A percentile compares a stretch with the other conserved stretches of the same genome.
phyloP scores from a whole-genome alignment of 2,329 filamentous ascomycete species.

The Botrytis fragariae region DNA sequence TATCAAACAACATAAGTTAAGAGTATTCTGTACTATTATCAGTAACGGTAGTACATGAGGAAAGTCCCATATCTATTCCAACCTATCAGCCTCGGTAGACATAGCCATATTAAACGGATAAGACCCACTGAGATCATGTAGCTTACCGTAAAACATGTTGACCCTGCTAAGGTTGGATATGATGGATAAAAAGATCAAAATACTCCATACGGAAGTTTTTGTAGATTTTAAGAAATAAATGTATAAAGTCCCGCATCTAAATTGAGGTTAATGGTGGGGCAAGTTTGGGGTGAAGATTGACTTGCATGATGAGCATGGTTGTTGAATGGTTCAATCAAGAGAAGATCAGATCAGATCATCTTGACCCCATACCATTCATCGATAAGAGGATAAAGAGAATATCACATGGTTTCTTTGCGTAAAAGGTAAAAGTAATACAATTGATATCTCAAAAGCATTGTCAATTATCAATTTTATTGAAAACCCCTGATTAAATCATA shows the following conservation, averaged over 20 bases:
- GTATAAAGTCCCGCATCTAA: not conserved
- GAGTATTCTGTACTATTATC: not conserved
- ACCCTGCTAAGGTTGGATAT: conserved; percentile 1
- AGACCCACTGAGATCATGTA: conserved; percentile 14
- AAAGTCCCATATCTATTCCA: not conserved
- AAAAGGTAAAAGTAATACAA: conserved; percentile 1
- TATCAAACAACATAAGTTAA: not conserved
- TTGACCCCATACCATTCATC: conserved; percentile 1
- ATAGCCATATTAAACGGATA: conserved; percentile 7
- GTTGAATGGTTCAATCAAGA: not conserved
- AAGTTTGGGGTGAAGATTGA: not conserved
- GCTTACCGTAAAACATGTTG: conserved; percentile 14
- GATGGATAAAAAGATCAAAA: not conserved
- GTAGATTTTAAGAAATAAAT: not conserved
- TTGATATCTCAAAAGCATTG: not conserved
- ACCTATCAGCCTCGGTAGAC: conserved; percentile 11
- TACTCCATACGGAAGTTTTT: not conserved
- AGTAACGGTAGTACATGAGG: not conserved
- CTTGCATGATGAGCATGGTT: conserved; percentile 1
- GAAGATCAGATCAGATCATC: conserved; percentile 5
- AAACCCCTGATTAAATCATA: not conserved
- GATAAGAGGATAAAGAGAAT: not conserved
- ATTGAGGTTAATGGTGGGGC: not conserved
- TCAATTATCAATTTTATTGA: conserved; percentile 1
- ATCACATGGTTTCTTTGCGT: not conserved